Evolutionary conservation across 2,329 filamentous ascomycete species (phyloP).

Genomic region (Fusarium mangiferae): DNA sequence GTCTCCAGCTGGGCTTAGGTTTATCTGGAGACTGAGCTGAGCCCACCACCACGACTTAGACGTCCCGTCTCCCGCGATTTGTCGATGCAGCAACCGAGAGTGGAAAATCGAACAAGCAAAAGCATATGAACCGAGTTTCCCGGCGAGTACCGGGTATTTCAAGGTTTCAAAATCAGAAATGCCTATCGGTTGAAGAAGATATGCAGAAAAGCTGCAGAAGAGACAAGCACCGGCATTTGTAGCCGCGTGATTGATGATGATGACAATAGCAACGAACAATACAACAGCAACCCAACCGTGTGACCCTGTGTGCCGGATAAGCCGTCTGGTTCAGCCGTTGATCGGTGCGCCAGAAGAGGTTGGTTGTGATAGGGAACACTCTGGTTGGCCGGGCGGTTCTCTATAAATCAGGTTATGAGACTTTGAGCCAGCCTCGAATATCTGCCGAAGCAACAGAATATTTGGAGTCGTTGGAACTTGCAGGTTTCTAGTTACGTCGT

Average conservation of each 20-base stretch:
- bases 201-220: not conserved
- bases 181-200: not conserved
- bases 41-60: slow-evolving; percentile 34
- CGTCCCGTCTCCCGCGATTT: slow-evolving; percentile 30
- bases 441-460: slow-evolving; percentile 9
- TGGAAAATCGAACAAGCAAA: slow-evolving; percentile 16
- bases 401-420: slow-evolving; percentile 14
- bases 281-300: slow-evolving; percentile 12
- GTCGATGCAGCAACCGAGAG: slow-evolving; percentile 29
- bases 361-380: not conserved
- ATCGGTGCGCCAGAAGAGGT: slow-evolving; percentile 6
- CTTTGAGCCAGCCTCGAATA: slow-evolving; percentile 11
- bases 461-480: slow-evolving; percentile 7
- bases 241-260: slow-evolving; percentile 37
- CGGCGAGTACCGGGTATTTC: not conserved
- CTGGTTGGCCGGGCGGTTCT: slow-evolving; percentile 19
- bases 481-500: not conserved
- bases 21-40: slow-evolving; percentile 25
- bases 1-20: not conserved
- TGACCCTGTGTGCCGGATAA: slow-evolving; percentile 4
- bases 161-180: not conserved
- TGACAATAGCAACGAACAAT: slow-evolving; percentile 20
- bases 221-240: not conserved
- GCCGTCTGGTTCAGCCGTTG: slow-evolving; percentile 14
- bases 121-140: slow-evolving; percentile 5